Percentiles rank a stretch among this genome's conserved stretches.
Conservation (phyloP, 1,139 yeast species). For the Debaryomyces udenii region DNA sequence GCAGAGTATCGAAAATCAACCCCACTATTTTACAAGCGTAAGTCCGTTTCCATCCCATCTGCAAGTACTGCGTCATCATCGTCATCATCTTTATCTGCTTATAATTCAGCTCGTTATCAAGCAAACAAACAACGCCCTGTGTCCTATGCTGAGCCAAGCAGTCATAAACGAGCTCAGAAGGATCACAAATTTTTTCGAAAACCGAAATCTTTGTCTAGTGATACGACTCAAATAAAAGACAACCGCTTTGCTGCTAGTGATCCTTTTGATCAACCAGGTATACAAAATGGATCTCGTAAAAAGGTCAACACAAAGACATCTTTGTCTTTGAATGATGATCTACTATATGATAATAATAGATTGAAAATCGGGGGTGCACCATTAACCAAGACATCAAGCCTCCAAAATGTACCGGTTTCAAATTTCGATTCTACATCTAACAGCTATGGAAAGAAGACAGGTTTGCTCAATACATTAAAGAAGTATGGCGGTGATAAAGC, state of each 20-base stretch:
- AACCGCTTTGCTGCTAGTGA: too few species aligned
- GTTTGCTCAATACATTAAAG: slow-evolving; percentile 44
- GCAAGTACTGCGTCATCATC: slow-evolving; percentile 22
- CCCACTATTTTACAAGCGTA: slow-evolving; percentile 31
- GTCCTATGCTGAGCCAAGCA: slow-evolving; percentile 52
- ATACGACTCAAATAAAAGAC: background rate
- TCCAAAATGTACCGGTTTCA: slow-evolving; percentile 11
- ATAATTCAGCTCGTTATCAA: slow-evolving; percentile 4
- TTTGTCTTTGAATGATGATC: slow-evolving; percentile 14
- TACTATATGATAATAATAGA: slow-evolving; percentile 13
- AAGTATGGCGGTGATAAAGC: slow-evolving; percentile 49
- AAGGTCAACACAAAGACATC: slow-evolving; percentile 4
- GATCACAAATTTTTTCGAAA: slow-evolving; percentile 55
- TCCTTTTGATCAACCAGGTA: too few species aligned
- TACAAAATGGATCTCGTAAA: too few species aligned
- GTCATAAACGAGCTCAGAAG: slow-evolving; percentile 21
- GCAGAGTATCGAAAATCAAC: slow-evolving; percentile 38
- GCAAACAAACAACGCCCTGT: slow-evolving; percentile 48
- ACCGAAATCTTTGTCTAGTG: slow-evolving; percentile 30
- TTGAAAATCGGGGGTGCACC: slow-evolving; percentile 7
- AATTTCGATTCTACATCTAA: background rate
- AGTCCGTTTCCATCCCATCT: slow-evolving; percentile 21
- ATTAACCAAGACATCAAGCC: slow-evolving; percentile 11
- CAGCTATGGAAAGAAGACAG: slow-evolving; percentile 27
- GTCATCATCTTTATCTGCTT: too few species aligned